Evolutionary conservation across 768 basidiomycete species (phyloP).

Genomic region (Rhodosporidiobolus sp.): DNA sequence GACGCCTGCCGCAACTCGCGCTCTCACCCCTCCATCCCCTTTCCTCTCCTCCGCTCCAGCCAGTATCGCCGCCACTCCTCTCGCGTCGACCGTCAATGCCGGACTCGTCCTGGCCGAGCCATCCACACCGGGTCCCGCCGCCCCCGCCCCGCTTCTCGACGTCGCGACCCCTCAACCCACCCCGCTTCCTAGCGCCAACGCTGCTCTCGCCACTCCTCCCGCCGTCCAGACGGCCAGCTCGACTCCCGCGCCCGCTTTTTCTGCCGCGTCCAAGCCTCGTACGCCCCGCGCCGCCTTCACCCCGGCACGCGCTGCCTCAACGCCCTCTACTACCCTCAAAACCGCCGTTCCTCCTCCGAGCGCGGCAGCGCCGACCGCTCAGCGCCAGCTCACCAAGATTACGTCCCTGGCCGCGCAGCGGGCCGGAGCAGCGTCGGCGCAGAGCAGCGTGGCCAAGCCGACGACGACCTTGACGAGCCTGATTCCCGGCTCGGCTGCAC

Average conservation of each 20-base stretch:
- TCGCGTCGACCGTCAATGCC: neutral
- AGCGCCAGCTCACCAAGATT: slow-evolving; percentile 22
- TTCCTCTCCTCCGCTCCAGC: neutral
- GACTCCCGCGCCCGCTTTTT: no score
- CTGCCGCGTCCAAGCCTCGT: no score
- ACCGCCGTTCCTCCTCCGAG: no score
- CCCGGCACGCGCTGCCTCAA: neutral
- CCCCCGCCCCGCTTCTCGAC: neutral
- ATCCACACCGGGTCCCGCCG: neutral
- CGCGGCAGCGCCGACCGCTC: slow-evolving; percentile 20
- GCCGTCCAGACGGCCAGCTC: no score
- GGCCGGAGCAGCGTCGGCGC: neutral
- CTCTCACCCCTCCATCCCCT: neutral
- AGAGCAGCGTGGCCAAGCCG: neutral
- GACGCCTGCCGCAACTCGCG: neutral
- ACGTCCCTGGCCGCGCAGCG: slow-evolving; percentile 9
- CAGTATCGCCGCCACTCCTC: neutral
- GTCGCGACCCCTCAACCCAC: neutral
- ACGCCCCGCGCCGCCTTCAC: neutral
- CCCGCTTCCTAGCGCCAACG: neutral
- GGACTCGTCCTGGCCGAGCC: neutral
- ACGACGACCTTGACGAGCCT: neutral
- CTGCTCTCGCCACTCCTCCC: neutral
- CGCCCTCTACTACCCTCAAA: neutral
- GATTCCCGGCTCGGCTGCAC: neutral